Conservation (phyloP, 305 asterid genomes). For the Fraxinus xanthoxyloides region DNA sequence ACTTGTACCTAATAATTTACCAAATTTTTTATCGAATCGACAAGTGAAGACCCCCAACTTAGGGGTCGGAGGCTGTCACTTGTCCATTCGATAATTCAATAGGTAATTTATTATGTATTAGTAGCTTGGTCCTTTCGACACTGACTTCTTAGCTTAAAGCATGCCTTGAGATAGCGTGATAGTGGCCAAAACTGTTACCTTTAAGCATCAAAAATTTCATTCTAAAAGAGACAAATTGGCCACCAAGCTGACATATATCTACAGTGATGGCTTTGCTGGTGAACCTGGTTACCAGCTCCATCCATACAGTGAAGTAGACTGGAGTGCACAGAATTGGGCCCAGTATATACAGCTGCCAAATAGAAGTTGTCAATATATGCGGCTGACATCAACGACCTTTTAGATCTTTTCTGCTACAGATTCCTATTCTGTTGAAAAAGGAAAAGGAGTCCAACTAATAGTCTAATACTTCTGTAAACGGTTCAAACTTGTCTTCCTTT, state of each 20-base stretch:
- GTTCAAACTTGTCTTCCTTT: constrained; percentile 17
- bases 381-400: not conserved
- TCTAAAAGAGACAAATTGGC: not conserved
- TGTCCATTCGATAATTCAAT: too few relatives aligned
- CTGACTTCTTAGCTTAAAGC: not conserved
- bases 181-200: not conserved
- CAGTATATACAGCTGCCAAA: not conserved
- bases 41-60: too few relatives aligned
- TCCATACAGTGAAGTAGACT: not conserved
- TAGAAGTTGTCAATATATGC: not conserved
- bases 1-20: too few relatives aligned
- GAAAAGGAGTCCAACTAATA: not conserved
- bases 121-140: too few relatives aligned
- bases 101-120: too few relatives aligned
- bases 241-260: not conserved
- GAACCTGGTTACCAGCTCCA: not conserved
- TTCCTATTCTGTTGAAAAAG: not conserved
- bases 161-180: not conserved
- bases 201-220: not conserved
- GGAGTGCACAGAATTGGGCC: not conserved
- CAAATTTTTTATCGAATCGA: too few relatives aligned
- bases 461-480: not conserved
- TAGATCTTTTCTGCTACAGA: not conserved
- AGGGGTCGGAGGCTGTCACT: too few relatives aligned
- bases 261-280: not conserved